Percentiles rank a stretch among this genome's conserved stretches.
Conservation (phyloP, 345 rosid genomes). For the Raphanus raphanistrum region DNA sequence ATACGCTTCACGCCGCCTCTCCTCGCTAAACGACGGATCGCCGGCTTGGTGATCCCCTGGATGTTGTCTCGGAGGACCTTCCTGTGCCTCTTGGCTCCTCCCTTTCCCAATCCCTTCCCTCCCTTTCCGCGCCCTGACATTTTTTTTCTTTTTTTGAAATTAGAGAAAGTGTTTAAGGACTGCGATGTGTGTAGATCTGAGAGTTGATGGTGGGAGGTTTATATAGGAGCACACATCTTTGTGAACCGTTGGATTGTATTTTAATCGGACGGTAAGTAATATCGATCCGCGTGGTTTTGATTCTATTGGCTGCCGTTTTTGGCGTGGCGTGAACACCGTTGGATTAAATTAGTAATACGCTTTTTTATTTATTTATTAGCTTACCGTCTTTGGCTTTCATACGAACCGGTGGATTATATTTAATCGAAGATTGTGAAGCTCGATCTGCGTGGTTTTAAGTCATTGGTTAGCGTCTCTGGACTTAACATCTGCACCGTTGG, state of each 20-base stretch:
- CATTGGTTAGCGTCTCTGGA: not conserved
- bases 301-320: not conserved
- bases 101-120: slow-evolving; percentile 50
- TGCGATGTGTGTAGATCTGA: not conserved
- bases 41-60: slow-evolving; percentile 48
- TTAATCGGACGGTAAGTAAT: slow-evolving; percentile 12
- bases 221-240: not conserved
- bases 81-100: slow-evolving; percentile 49
- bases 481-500: slow-evolving; percentile 12
- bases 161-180: not conserved
- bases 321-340: too few relatives aligned
- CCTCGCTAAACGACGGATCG: slow-evolving; percentile 43
- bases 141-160: not conserved
- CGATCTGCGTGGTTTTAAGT: slow-evolving; percentile 10
- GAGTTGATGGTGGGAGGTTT: not conserved
- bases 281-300: slow-evolving; percentile 1
- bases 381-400: not conserved
- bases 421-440: slow-evolving; percentile 5
- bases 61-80: slow-evolving; percentile 47
- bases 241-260: slow-evolving; percentile 23
- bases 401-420: slow-evolving; percentile 13
- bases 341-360: not conserved
- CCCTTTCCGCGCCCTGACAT: slow-evolving; percentile 52
- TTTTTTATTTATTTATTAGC: too few relatives aligned
- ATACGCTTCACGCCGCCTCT: slow-evolving; percentile 50